phyloP scores from a whole-genome alignment of 306 rosid species.

The Albizia julibrissin region DNA sequence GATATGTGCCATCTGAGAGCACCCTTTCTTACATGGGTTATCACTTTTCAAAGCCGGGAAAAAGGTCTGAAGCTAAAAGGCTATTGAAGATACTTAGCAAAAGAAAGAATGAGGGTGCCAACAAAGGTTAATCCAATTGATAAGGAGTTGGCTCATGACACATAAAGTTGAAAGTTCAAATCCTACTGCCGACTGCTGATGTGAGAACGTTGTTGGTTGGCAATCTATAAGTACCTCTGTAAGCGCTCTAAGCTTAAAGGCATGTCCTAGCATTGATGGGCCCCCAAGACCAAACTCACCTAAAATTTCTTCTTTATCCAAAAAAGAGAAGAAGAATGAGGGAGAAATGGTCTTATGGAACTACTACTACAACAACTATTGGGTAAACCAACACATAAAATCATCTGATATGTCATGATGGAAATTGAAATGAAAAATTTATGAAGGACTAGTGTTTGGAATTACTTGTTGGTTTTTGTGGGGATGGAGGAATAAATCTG shows the following conservation, averaged over 20 bases:
- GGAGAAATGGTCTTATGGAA: conserved; percentile 40
- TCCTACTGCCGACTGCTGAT: too few relatives aligned
- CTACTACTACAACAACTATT: not conserved
- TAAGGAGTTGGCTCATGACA: too few relatives aligned
- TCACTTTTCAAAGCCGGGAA: conserved; percentile 68
- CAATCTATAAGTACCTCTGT: too few relatives aligned
- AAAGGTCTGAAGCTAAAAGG: conserved; percentile 63
- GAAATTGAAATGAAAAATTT: not conserved
- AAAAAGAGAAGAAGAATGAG: conserved; percentile 30
- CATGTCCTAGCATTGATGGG: too few relatives aligned
- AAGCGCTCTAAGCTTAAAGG: too few relatives aligned
- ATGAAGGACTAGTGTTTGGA: not conserved
- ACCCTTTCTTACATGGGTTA: conserved; percentile 48
- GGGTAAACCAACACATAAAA: not conserved
- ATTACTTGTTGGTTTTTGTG: too few relatives aligned
- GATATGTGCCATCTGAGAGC: conserved; percentile 65
- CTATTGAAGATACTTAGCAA: conserved; percentile 57
- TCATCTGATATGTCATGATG: not conserved
- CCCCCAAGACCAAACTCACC: too few relatives aligned
- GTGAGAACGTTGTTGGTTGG: too few relatives aligned
- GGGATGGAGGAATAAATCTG: too few relatives aligned
- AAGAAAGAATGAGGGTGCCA: conserved; percentile 30
- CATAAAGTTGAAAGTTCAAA: too few relatives aligned
- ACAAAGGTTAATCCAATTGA: too few relatives aligned
- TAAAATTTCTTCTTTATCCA: too few relatives aligned